Conservation (phyloP, 306 rosid species). For the Rubus idaeus region DNA sequence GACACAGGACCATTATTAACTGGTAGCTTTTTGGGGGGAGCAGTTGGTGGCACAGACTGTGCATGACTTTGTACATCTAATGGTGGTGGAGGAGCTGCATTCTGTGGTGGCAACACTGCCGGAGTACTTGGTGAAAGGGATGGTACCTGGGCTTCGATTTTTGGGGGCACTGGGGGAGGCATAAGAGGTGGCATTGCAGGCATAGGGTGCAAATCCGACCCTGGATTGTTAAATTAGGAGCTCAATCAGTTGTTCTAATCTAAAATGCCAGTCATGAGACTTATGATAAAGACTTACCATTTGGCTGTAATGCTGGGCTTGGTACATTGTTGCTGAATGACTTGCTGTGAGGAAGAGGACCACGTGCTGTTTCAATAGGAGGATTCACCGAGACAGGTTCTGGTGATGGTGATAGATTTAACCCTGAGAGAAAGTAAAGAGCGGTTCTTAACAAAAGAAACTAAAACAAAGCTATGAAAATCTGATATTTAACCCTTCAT, state of each 20-base stretch:
- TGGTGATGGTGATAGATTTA: constrained; percentile 55
- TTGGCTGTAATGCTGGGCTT: constrained; percentile 42
- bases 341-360: constrained; percentile 33
- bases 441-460: not conserved
- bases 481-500: not conserved
- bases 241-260: constrained; percentile 20
- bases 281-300: constrained; percentile 46
- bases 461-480: constrained; percentile 21
- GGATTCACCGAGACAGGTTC: constrained; percentile 34
- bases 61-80: constrained; percentile 36
- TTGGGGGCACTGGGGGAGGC: constrained; percentile 44
- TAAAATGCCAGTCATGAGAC: constrained; percentile 17
- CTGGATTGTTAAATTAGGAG: constrained; percentile 43
- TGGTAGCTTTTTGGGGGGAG: constrained; percentile 27
- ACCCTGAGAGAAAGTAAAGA: constrained; percentile 41
- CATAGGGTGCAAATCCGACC: constrained; percentile 45
- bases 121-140: constrained; percentile 44
- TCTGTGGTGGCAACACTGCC: constrained; percentile 33
- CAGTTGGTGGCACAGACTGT: constrained; percentile 35
- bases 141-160: constrained; percentile 38
- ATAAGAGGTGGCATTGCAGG: constrained; percentile 40
- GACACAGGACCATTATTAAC: constrained; percentile 24
- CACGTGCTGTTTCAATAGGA: constrained; percentile 44
- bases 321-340: constrained; percentile 47
- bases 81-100: constrained; percentile 48